Evolutionary conservation across 176 grass and related monocot species (phyloP).

Genomic region (Pontederia paniculata): DNA sequence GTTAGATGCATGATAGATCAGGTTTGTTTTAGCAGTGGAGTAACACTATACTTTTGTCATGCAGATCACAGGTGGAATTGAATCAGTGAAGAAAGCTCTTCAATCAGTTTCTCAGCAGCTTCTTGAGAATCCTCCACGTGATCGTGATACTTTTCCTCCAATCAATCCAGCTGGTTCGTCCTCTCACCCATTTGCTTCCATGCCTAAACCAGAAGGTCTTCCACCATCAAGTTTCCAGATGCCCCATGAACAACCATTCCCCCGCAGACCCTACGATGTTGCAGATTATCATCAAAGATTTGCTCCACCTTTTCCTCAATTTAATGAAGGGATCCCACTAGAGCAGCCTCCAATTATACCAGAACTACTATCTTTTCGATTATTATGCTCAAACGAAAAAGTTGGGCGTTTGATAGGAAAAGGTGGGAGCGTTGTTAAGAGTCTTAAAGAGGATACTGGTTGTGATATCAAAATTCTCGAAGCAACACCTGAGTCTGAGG

Average conservation of each 20-base stretch:
- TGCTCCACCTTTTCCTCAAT: constrained; percentile 32
- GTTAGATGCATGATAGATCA: neutral
- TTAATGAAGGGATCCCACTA: constrained; percentile 33
- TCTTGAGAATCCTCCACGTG: constrained; percentile 49
- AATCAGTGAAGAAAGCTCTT: constrained; percentile 71
- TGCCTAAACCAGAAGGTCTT: constrained; percentile 32
- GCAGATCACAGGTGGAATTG: constrained; percentile 63
- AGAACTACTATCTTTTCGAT: constrained; percentile 51
- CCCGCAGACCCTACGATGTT: constrained; percentile 26
- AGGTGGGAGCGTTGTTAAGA: constrained; percentile 67
- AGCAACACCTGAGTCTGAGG: constrained; percentile 53
- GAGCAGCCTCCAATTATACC: constrained; percentile 32
- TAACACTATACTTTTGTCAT: constrained; percentile 25
- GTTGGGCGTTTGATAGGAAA: constrained; percentile 86
- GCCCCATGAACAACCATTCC: constrained; percentile 40
- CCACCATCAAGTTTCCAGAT: constrained; percentile 35
- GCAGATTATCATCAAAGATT: constrained; percentile 32
- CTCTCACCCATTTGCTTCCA: constrained; percentile 23
- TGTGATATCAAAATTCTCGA: constrained; percentile 89
- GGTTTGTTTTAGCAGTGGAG: neutral
- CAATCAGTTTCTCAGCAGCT: constrained; percentile 49
- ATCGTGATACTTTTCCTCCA: constrained; percentile 27
- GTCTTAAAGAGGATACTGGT: constrained; percentile 78
- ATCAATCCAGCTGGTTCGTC: constrained; percentile 35
- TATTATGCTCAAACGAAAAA: constrained; percentile 74